Evolutionary conservation across 2,329 filamentous ascomycete genomes (phyloP).

Genomic region (Beauveria sp.): DNA sequence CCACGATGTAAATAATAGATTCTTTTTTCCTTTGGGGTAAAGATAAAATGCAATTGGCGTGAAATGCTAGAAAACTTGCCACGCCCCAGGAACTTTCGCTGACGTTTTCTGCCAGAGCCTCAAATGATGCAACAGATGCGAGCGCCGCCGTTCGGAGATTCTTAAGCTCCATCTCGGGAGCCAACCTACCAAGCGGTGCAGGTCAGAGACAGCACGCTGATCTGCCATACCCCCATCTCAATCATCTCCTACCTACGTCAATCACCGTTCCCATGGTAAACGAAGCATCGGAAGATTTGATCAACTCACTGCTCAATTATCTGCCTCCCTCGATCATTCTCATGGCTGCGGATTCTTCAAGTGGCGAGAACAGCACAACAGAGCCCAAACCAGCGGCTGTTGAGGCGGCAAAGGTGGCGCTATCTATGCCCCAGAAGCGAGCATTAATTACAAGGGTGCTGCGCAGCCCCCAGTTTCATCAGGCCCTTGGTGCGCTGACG

Average conservation of each 20-base stretch:
- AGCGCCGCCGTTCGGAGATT: conserved; percentile 80
- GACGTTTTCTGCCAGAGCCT: conserved; percentile 45
- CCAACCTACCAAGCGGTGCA: conserved; percentile 30
- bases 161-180: conserved; percentile 69
- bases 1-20: conserved; percentile 11
- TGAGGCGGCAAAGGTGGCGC: conserved; percentile 64
- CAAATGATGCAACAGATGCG: conserved; percentile 57
- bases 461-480: conserved; percentile 82
- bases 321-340: conserved; percentile 74
- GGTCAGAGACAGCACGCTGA: conserved; percentile 32
- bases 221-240: conserved; percentile 72
- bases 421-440: conserved; percentile 72
- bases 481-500: conserved; percentile 77
- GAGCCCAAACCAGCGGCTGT: conserved; percentile 63
- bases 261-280: conserved; percentile 73
- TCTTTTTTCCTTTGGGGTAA: conserved; percentile 2
- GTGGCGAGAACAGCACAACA: conserved; percentile 45
- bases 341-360: conserved; percentile 58
- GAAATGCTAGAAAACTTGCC: neutral
- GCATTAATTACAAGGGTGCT: conserved; percentile 73
- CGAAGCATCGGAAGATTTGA: conserved; percentile 50
- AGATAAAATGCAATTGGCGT: conserved; percentile 8
- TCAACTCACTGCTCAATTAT: conserved; percentile 69
- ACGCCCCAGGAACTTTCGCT: conserved; percentile 24
- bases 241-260: conserved; percentile 72